Evolutionary conservation across 2,329 filamentous ascomycete genomes (phyloP), one percentile per base, ranked within the genome.

Genomic region (Monilinia fructigena): DNA sequence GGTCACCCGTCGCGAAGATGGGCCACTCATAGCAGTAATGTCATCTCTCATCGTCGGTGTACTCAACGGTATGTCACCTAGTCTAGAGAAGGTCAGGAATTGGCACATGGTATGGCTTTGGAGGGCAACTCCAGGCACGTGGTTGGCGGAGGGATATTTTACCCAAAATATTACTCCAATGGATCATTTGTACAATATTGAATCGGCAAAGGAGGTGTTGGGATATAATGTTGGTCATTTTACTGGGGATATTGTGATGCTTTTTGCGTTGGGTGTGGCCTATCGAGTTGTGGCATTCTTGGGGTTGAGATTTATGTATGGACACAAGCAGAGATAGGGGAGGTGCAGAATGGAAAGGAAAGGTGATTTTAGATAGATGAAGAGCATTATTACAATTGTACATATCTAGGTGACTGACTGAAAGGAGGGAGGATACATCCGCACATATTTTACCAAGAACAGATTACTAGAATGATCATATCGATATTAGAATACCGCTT

Each of bases 121-220:
- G 63, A 77, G 84, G 18, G 72, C 79, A 20, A 81, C 78, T 12
- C 85, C 84, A 0, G 84, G 81, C 2, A 82, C 82, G 0, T 86
- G 83, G 84, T 77, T 85, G 31, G 80, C 83, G 0, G 84, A 87
- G 74, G 73, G 82, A 16, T 86, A 86, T 72, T 85, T 85, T 69
- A 81, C 80, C 0, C 77, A 83, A 72, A 80, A 85, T 61, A 75
- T 85, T 5, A 74, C 71, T 35, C 83, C 83, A 1, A 78, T 84
- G 68, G 73, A 69, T 0, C 82, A 84, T 68, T 71, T 87, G 6
- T 87, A 85, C 73, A 69, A 82, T 16, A 77, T 84, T 16, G 78
- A 85, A 1, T 55, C 79, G 42, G 83, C 83, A 6, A 76, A 78
- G 0, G 26, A 75, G 16, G 70, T 70, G 1, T 77, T 81, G 2